Conservation (phyloP, 345 rosid species). For the Rhizophora mangle region DNA sequence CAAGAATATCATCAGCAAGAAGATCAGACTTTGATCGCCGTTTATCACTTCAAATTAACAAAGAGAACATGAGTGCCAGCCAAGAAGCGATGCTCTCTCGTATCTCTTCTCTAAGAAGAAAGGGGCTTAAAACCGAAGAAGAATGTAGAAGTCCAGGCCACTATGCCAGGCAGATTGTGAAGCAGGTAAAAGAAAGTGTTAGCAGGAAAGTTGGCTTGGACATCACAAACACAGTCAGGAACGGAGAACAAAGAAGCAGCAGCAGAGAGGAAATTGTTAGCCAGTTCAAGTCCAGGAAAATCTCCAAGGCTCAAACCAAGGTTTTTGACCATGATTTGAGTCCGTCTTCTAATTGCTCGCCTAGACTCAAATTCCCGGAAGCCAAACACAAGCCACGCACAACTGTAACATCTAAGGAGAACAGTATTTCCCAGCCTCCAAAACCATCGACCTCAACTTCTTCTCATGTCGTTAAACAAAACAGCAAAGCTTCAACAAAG, state of each 20-base stretch:
- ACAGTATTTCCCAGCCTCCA: conserved; percentile 18
- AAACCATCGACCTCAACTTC: conserved; percentile 13
- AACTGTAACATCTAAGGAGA: conserved; percentile 18
- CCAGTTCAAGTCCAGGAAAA: conserved; percentile 45
- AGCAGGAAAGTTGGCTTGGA: conserved; percentile 66
- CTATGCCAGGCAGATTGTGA: conserved; percentile 69
- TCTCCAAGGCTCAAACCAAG: conserved; percentile 29
- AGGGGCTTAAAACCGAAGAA: conserved; percentile 47
- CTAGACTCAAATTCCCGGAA: conserved; percentile 46
- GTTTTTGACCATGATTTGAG: conserved; percentile 27
- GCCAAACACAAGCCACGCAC: conserved; percentile 31
- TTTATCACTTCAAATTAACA: conserved; percentile 70
- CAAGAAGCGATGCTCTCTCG: conserved; percentile 43
- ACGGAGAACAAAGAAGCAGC: conserved; percentile 37
- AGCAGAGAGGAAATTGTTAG: conserved; percentile 35
- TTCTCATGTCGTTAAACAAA: conserved; percentile 3
- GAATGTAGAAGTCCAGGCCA: conserved; percentile 60
- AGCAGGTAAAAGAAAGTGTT: conserved; percentile 70
- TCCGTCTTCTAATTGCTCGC: conserved; percentile 44
- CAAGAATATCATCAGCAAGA: conserved; percentile 71
- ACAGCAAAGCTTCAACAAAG: conserved; percentile 16
- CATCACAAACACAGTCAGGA: conserved; percentile 61
- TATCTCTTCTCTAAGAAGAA: conserved; percentile 38
- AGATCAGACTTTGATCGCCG: conserved; percentile 76
- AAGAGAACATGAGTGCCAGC: conserved; percentile 43